Evolutionary conservation across 2,329 filamentous ascomycete genomes (phyloP), one percentile per base, ranked within the genome.

Genomic region (Xylariaceae sp.): DNA sequence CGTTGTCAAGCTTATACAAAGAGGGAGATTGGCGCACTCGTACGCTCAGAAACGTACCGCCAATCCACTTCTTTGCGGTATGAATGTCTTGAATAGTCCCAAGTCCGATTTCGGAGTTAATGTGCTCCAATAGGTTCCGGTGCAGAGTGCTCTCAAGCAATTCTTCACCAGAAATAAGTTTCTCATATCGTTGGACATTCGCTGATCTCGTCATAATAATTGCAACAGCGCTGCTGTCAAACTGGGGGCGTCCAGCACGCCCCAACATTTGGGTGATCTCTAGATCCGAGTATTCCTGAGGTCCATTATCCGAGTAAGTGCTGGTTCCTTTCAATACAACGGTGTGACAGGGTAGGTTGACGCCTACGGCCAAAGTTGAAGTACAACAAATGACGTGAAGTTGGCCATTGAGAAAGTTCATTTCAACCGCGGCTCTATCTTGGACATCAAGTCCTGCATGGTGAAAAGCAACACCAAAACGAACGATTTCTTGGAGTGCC

Each of bases 231-330:
- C 76, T 89, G 43, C 84, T 80, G 62, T 93, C 91, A 58, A 92
- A 95, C 65, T 95, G 91, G 5, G 91, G 91, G 16, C 91, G 80
- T 1, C 91, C 91, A 44, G 91, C 91, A 58, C 91, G 84, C 6
- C 91, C 91, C 42, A 95, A 81, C 91, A 96, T 95, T 64, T 96
- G 91, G 87, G 93, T 93, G 57, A 93, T 81, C 61, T 95, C 91
- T 4, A 95, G 76, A 66, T 94, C 90, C 0, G 89, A 85, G 61
- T 91, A 92, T 67, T 94, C 89, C 50, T 85, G 81, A 30, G 82
- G 64, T 6, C 72, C 78, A 6, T 79, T 77, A 51, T 84, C 81
- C 51, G 83, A 81, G 70, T 84, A 92, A 0, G 79, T 77, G 3
- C 85, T 80, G 0, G 91, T 95, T 18, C 89, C 89, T 69, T 95